These are phyloP conservation scores for Wickerhamiella azymoides DNA, from an alignment of 805 yeast species.

Conservation along the genomic window DNA sequence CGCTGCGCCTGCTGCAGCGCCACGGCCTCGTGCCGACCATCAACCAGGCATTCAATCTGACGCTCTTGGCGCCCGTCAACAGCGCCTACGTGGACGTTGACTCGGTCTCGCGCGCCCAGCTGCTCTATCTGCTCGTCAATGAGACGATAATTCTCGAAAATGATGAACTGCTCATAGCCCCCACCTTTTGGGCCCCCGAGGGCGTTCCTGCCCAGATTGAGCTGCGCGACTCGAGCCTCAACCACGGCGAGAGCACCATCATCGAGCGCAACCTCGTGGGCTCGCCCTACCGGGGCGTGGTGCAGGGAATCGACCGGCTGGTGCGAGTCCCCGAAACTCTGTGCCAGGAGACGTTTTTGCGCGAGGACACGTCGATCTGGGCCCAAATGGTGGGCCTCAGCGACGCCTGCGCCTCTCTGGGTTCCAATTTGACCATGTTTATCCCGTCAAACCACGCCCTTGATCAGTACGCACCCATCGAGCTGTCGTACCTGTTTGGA, in stretches of 20 bases:
- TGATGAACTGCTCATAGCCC: constrained; percentile 6
- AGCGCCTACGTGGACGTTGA: constrained; percentile 43
- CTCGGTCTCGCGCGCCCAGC: constrained; percentile 14
- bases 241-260: constrained; percentile 13
- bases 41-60: constrained; percentile 47
- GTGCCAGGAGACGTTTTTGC: constrained; percentile 11
- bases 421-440: constrained; percentile 10
- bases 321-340: constrained; percentile 14
- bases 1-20: constrained; percentile 46
- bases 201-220: constrained; percentile 13
- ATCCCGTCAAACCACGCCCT: constrained; percentile 14
- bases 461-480: constrained; percentile 7
- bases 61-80: constrained; percentile 67
- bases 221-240: constrained; percentile 11
- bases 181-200: constrained; percentile 10
- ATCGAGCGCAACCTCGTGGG: constrained; percentile 18
- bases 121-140: constrained; percentile 25
- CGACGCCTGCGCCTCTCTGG: not conserved
- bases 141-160: constrained; percentile 12
- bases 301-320: constrained; percentile 16
- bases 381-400: constrained; percentile 11
- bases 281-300: constrained; percentile 18
- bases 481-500: constrained; percentile 13
- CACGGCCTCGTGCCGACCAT: constrained; percentile 48
- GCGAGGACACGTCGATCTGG: constrained; percentile 10